Base-by-base conservation (phyloP, 768 basidiomycete genomes). In the Pleurotus tuber-regium region DNA sequence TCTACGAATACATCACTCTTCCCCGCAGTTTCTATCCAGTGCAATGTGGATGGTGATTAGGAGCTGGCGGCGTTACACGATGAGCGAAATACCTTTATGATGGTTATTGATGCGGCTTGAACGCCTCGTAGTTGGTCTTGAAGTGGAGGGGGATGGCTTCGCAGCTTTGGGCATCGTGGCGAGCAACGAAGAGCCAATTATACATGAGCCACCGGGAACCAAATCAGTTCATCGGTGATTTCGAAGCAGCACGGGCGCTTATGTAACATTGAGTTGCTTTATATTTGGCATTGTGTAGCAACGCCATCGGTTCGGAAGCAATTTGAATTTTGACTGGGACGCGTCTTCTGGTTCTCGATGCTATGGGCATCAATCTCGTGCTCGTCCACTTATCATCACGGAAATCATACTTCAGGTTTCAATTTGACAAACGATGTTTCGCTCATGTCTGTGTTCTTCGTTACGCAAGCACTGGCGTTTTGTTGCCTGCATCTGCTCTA, bases 171-270 rank as follows among this genome's bases (percentile, higher is more conserved):
- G 47, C 58, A 59, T 59, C 43, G 55, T 50, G 38, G 50, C 6
- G 56, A 53, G 43, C 56, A 56, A 49, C 48, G 50, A 52, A 31
- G 25, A 50, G 43, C 18, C 33, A 46, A 39, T 50, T n/a, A 30
- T n/a, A 54, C 48, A 42, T 24, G 16, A 21, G 46, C 31, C 28
- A 29, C 46, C 31, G 46, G 46, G 30, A 21, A 33, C 46, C 31
- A 48, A 48, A 48, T 48, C 46, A 39, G 53, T 62, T 25, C 67
- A 62, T 40, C 65, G 43, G 46, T 48, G 30, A 48, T 48, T 48
- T 44, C 19, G 40, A 44, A 28, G 43, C 43, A 14, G 14, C 25
- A 8, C 7, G 43, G 19, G 23, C 31, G 16, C 30, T 14, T 33
- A 16, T 12, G 21, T 19, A 18, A 30, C 21, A 16, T 18, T 30